A percentile compares a stretch with the other conserved stretches of the same genome.
These are phyloP conservation scores for Pelargonium nanum DNA, from an alignment of 345 rosid genomes.

Conservation along the genomic window DNA sequence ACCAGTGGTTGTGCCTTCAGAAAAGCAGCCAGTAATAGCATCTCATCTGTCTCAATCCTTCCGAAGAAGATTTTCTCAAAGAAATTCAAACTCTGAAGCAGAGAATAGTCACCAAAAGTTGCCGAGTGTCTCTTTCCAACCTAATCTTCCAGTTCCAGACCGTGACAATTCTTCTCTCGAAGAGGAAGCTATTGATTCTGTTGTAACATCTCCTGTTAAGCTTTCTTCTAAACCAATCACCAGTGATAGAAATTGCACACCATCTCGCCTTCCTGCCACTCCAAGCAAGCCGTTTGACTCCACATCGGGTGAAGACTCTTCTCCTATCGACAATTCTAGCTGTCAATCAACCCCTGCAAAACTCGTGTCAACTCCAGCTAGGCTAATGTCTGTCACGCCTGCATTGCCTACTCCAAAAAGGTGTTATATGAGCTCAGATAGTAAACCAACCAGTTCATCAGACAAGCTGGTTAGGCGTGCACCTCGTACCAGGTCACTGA, in stretches of 20 bases:
- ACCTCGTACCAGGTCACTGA: slow-evolving; percentile 45
- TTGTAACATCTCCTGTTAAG: slow-evolving; percentile 20
- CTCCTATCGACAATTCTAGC: slow-evolving; percentile 19
- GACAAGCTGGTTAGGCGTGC: slow-evolving; percentile 56
- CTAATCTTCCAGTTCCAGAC: slow-evolving; percentile 8
- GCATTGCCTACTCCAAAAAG: slow-evolving; percentile 33
- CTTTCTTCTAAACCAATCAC: slow-evolving; percentile 11
- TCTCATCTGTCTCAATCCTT: slow-evolving; percentile 38
- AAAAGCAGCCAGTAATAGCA: slow-evolving; percentile 23
- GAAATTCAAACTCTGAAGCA: slow-evolving; percentile 3
- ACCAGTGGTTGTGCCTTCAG: slow-evolving; percentile 6
- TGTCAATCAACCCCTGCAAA: slow-evolving; percentile 53
- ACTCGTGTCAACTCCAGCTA: slow-evolving; percentile 44
- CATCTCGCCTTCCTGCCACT: slow-evolving; percentile 19
- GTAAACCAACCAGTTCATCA: slow-evolving; percentile 24
- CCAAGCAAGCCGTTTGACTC: slow-evolving; percentile 28
- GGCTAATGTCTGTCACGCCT: slow-evolving; percentile 38
- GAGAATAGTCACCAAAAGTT: neutral
- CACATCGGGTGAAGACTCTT: slow-evolving; percentile 5
- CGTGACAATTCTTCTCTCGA: slow-evolving; percentile 8
- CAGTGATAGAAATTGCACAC: slow-evolving; percentile 1
- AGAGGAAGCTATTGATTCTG: slow-evolving; percentile 13
- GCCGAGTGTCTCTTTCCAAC: slow-evolving; percentile 8
- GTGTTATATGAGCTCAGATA: slow-evolving; percentile 43
- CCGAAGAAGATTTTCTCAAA: slow-evolving; percentile 33